These are phyloP conservation scores for Globisporangium apiculatum DNA, from an alignment of 352 stramenopile species.

Conservation along the genomic window DNA sequence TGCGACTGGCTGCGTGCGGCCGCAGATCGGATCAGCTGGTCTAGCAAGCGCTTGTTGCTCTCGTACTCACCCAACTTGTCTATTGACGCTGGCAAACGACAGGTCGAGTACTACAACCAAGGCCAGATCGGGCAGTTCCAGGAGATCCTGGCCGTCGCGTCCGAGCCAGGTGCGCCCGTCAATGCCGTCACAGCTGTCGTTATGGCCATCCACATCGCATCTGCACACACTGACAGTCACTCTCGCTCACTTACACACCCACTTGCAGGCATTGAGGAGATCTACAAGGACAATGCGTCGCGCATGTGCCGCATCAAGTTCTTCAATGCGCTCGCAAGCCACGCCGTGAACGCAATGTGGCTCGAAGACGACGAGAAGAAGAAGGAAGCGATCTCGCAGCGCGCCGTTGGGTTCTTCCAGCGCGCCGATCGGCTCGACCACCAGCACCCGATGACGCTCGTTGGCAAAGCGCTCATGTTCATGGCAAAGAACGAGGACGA, in stretches of 20 bases:
- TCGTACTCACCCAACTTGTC: neutral
- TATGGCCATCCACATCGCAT: neutral
- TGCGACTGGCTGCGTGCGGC: too few relatives aligned
- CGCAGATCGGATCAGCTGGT: too few relatives aligned
- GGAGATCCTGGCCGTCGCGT: conserved; percentile 78
- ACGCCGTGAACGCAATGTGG: conserved; percentile 86
- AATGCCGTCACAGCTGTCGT: too few relatives aligned
- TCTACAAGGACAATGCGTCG: conserved; percentile 84
- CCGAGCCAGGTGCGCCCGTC: conserved; percentile 38
- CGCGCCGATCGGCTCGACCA: conserved; percentile 84
- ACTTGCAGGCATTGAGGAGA: conserved; percentile 61
- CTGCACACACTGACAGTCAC: neutral
- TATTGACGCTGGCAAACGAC: neutral
- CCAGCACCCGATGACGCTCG: conserved; percentile 85
- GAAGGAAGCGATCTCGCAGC: conserved; percentile 68
- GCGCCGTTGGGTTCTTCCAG: conserved; percentile 82
- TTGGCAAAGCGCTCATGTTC: conserved; percentile 90
- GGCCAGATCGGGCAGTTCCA: conserved; percentile 74
- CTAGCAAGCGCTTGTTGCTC: neutral
- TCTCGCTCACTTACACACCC: neutral
- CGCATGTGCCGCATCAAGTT: conserved; percentile 86
- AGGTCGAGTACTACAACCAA: conserved; percentile 89
- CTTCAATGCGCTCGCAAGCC: conserved; percentile 80
- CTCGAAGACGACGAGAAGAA: conserved; percentile 88
- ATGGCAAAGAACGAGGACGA: conserved; percentile 91